phyloP scores from a whole-genome alignment of 495 filamentous ascomycete species.

The Neurospora pannonica region DNA sequence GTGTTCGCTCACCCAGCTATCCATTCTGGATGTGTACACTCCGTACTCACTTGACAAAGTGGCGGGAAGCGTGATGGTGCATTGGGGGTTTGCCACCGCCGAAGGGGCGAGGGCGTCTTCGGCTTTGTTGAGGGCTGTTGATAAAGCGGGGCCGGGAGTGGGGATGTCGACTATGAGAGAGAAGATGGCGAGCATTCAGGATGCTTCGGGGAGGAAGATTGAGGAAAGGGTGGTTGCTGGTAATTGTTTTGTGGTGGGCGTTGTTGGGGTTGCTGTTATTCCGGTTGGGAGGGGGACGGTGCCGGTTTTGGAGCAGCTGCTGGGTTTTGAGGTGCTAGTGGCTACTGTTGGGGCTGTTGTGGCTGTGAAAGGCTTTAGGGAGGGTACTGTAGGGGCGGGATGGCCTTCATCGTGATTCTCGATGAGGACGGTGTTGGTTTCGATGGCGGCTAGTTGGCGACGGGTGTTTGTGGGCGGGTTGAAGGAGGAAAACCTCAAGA shows the following conservation, averaged over 20 bases:
- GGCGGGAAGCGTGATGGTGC: conserved; percentile 3
- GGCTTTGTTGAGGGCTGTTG: background rate
- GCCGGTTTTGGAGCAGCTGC: background rate
- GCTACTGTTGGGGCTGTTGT: too few species aligned
- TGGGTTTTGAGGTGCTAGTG: background rate
- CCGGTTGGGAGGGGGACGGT: conserved; percentile 1
- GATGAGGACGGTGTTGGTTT: background rate
- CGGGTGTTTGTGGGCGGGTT: background rate
- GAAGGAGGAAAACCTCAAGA: background rate
- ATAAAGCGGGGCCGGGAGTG: conserved; percentile 8
- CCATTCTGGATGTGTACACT: background rate
- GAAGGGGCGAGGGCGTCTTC: background rate
- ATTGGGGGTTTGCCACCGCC: background rate
- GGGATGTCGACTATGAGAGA: conserved; percentile 8
- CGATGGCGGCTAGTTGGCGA: background rate
- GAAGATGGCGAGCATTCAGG: conserved; percentile 7
- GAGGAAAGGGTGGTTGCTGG: conserved; percentile 1
- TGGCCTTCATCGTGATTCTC: background rate
- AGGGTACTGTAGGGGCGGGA: background rate
- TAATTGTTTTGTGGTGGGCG: background rate
- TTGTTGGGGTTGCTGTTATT: background rate
- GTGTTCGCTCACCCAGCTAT: background rate
- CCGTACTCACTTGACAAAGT: background rate
- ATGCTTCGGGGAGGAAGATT: background rate
- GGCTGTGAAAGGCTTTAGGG: background rate